Base-by-base conservation (phyloP, 2,329 filamentous ascomycete species). In the Nigrospora sphaerica region DNA sequence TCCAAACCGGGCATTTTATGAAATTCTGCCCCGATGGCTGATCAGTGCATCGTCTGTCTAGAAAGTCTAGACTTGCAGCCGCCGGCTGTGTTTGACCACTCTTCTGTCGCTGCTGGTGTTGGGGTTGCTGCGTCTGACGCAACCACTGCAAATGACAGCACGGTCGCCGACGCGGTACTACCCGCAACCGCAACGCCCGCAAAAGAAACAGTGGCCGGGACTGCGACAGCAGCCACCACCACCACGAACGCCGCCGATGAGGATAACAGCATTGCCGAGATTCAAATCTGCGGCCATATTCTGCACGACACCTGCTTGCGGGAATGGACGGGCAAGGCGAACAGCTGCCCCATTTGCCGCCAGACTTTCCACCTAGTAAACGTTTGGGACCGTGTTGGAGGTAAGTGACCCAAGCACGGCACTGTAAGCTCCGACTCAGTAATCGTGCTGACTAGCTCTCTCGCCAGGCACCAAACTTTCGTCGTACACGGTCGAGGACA, bases 341-440 rank as follows among this genome's bases (percentile, higher is more conserved):
- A 97, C 69, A 96, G 91, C 63, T 98, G 93, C 67, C 93, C 93
- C 39, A 95, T 98, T 66, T 98, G 93, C 69, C 87, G 93, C 56
- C 86, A 88, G 58, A 82, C 79, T 52, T 97, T 98, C 72, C 92
- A 97, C 67, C 72, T 85, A 57, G 91, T 98, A 54, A 83, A 93
- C 63, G 83, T 98, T 51, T 86, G 86, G 65, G 81, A 86, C 61
- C 81, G 77, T 55, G 70, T 90, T 59, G 86, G 88, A 74, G 88
- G 89, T 93, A 78, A 69, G 80, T 74, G 48, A 33, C 23, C 37
- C n/a, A 28, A 6, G 34, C 34, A 36, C 34, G n/a, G 23, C 42
- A 32, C 33, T 41, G 36, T 39, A n/a, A 44, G 14, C 49, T 48
- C 35, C 44, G 40, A 55, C 19, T 34, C 38, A 40, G 38, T 46